Percentiles rank a stretch among this genome's conserved stretches.
Evolutionary conservation across 768 basidiomycete genomes (phyloP).

Genomic region (Phanerochaete sordida): DNA sequence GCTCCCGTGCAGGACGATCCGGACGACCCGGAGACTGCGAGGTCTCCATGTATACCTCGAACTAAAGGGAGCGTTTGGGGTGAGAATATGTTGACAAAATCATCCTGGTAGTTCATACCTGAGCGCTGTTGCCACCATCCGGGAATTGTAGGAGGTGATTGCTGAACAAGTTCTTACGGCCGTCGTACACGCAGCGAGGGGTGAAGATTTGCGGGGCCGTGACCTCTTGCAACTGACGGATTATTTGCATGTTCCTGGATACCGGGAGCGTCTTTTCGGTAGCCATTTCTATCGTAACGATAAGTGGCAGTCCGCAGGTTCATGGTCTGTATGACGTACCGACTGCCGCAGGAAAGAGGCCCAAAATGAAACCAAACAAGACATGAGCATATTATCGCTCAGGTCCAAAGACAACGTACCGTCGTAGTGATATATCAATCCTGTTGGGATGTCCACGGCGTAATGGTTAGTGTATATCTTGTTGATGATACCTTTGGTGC

Average conservation of each 20-base stretch:
- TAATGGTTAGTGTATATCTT: conserved; percentile 60
- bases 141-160: conserved; percentile 59
- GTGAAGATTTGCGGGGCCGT: conserved; percentile 66
- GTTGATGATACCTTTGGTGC: conserved; percentile 47
- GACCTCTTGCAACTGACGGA: conserved; percentile 55
- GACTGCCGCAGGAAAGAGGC: no score
- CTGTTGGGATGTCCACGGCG: conserved; percentile 53
- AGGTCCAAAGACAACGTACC: conserved; percentile 56
- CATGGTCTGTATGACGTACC: background rate
- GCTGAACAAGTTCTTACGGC: conserved; percentile 74
- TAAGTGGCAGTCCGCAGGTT: no score
- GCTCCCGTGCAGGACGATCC: conserved; percentile 26
- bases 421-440: conserved; percentile 75
- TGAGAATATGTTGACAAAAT: no score
- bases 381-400: no score
- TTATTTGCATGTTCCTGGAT: conserved; percentile 66
- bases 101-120: no score
- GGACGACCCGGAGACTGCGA: conserved; percentile 28
- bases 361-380: no score
- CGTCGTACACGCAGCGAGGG: conserved; percentile 76
- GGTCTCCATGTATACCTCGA: conserved; percentile 53
- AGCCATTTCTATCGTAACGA: no score
- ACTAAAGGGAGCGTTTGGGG: no score
- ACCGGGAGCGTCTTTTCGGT: conserved; percentile 68
- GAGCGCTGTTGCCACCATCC: conserved; percentile 44